Evolutionary conservation across 75 land plant species (phyloP).

Genomic region (Sequoia sempervirens): DNA sequence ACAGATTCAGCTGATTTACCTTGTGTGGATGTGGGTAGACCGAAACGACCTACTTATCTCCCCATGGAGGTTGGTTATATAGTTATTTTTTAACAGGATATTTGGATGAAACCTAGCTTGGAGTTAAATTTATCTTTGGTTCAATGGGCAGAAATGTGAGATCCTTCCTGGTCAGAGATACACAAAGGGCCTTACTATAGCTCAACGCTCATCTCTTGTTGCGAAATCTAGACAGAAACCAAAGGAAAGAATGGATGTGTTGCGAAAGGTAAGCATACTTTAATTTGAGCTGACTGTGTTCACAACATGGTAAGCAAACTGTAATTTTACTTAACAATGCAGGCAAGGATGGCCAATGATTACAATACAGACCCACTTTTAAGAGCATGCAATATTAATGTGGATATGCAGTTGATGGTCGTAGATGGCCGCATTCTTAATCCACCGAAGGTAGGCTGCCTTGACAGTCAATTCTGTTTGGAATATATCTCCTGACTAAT

Average conservation of each 20-base stretch:
- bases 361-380: conserved; percentile 60
- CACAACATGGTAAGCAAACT: neutral
- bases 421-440: conserved; percentile 67
- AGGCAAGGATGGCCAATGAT: conserved; percentile 52
- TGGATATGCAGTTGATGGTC: conserved; percentile 33
- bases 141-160: conserved; percentile 49
- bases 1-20: conserved; percentile 46
- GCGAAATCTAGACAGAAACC: conserved; percentile 79
- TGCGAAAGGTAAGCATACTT: conserved; percentile 40
- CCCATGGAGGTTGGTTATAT: conserved; percentile 72
- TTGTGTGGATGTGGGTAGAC: conserved; percentile 77
- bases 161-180: conserved; percentile 74
- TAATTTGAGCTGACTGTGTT: neutral
- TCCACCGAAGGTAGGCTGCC: conserved; percentile 44
- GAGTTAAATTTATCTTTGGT: neutral
- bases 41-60: conserved; percentile 63
- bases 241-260: conserved; percentile 34
- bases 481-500: neutral
- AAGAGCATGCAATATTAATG: conserved; percentile 43
- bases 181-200: conserved; percentile 54
- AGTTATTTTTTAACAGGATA: neutral
- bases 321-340: conserved; percentile 9
- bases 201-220: conserved; percentile 52
- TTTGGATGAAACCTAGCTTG: neutral
- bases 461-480: neutral